Evolutionary conservation across 1,139 yeast species (phyloP), one percentile per base, ranked within the genome.

Genomic region (Taphrina betulina): DNA sequence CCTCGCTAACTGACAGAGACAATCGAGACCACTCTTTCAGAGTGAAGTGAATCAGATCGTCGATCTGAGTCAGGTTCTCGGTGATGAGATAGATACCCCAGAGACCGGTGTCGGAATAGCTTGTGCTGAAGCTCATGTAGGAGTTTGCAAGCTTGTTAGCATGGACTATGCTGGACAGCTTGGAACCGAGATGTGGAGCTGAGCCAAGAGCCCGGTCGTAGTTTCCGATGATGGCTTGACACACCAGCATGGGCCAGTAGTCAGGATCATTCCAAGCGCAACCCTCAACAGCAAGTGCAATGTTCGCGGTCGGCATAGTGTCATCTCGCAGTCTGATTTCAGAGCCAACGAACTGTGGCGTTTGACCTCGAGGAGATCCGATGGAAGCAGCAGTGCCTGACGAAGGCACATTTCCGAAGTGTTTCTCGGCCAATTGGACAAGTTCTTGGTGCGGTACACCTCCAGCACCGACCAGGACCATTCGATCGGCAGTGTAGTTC

Each of bases 201-300:
- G 92, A 87, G 36, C 96, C 96, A 60, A 85, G 74, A 7, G 96
- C 83, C 67, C 98, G 82, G 71, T 92, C 98, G 97, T 97, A 92
- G 66, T 90, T 87, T 41, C 98, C 98, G 48, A 92, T 84, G 60
- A 92, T 85, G 14, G 97, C 96, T 72, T 92, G 96, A 3, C 96
- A 95, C 1, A 92, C 95, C 20, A 95, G 78, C 1, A 96, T 96
- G 26, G 95, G 85, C 74, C 89, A 90, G 72, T 90, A 92, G 69
- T 92, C 97, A 5, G 95, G 90, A 3, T 95, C 88, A 31, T 87
- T 84, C 99, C 99, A 92, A 46, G 95, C 84, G 24, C 90, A 96
- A 65, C 99, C 97, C 73, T 92, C 98, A n/a, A 92, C 84, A 10
- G 96, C 95, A 60, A 92, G 73, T 5, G 96, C 98, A 58, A 89